Evolutionary conservation across 768 basidiomycete species (phyloP).

Genomic region (Suillus subalutaceus): DNA sequence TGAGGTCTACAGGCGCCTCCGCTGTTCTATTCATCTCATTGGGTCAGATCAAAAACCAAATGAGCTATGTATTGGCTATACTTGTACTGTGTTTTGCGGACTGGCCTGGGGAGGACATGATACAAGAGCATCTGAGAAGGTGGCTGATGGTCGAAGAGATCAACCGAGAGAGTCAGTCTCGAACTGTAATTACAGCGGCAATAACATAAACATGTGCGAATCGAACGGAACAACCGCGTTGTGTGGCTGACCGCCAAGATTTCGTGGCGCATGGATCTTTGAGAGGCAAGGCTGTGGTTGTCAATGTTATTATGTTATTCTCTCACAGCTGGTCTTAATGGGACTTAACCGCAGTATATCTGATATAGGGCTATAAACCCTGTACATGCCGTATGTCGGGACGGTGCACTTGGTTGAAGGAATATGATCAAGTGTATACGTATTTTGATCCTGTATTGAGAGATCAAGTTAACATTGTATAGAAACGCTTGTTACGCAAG

Average conservation of each 20-base stretch:
- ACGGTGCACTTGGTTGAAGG: too few species aligned
- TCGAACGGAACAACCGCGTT: neutral
- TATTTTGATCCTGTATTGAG: too few species aligned
- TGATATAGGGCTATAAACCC: too few species aligned
- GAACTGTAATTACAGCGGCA: neutral
- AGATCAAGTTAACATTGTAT: too few species aligned
- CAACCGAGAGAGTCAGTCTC: neutral
- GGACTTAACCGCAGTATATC: neutral
- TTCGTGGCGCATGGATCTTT: neutral
- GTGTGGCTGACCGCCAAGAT: neutral
- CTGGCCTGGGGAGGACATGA: neutral
- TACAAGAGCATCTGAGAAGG: neutral
- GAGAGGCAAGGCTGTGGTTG: neutral
- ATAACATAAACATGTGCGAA: neutral
- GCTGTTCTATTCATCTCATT: neutral
- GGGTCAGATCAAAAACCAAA: neutral
- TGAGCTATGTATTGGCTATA: neutral
- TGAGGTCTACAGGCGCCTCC: slow-evolving; percentile 14
- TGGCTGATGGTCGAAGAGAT: neutral
- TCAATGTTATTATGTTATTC: neutral
- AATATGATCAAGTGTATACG: too few species aligned
- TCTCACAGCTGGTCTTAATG: neutral
- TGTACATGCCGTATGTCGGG: too few species aligned
- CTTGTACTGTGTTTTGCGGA: neutral
- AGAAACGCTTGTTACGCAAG: too few species aligned